A percentile compares a stretch with the other conserved stretches of the same genome.
Conservation (phyloP, 768 basidiomycete species). For the Panaeolus cyanescens region DNA sequence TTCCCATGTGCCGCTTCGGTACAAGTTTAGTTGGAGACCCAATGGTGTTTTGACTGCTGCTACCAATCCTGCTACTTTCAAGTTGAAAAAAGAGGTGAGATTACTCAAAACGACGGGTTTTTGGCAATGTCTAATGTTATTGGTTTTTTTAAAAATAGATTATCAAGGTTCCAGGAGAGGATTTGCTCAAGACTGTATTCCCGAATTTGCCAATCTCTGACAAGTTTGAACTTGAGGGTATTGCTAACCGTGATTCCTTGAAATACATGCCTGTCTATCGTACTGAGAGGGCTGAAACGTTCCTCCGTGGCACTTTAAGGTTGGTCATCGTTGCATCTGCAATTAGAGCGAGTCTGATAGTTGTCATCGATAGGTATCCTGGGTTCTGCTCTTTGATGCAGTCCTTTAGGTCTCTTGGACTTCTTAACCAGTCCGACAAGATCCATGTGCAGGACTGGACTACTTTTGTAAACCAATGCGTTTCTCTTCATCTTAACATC, state of each 20-base stretch:
- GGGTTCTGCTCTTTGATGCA: slow-evolving; percentile 80
- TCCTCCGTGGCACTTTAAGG: slow-evolving; percentile 87
- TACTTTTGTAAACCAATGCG: slow-evolving; percentile 29
- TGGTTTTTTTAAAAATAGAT: background rate
- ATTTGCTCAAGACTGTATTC: slow-evolving; percentile 61
- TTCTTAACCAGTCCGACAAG: slow-evolving; percentile 49
- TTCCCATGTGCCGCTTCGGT: slow-evolving; percentile 70
- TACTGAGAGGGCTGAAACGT: slow-evolving; percentile 54
- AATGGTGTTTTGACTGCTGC: slow-evolving; percentile 84
- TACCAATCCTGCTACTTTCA: slow-evolving; percentile 69
- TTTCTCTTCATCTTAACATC: slow-evolving; percentile 21
- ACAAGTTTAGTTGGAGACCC: slow-evolving; percentile 95
- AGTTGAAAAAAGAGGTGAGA: slow-evolving; percentile 56
- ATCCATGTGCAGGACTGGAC: slow-evolving; percentile 44
- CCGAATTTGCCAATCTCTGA: slow-evolving; percentile 65
- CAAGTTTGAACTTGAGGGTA: slow-evolving; percentile 72
- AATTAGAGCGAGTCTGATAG: background rate
- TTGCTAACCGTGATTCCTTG: slow-evolving; percentile 85
- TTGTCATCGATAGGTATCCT: slow-evolving; percentile 59
- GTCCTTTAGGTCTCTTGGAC: slow-evolving; percentile 67
- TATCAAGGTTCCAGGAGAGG: slow-evolving; percentile 32
- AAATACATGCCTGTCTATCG: slow-evolving; percentile 69
- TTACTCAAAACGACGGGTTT: slow-evolving; percentile 1
- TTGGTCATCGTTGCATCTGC: slow-evolving; percentile 22
- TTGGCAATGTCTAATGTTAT: background rate